Base-by-base conservation (phyloP, 2,329 filamentous ascomycete genomes). In the Metarhizium anisopliae region DNA sequence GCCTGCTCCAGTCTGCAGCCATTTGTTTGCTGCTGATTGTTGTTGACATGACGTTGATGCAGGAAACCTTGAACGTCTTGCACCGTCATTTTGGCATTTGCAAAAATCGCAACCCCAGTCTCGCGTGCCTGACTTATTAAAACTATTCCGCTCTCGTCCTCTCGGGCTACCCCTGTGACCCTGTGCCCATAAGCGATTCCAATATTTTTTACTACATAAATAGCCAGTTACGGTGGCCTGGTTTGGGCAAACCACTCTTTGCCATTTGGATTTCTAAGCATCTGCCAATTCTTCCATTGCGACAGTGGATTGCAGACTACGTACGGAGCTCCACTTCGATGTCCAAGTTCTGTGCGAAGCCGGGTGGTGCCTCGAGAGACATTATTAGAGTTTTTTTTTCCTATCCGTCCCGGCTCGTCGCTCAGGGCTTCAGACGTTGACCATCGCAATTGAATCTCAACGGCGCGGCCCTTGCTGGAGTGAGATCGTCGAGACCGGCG, bases 251-350 rank as follows among this genome's bases (percentile, higher is more conserved):
- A 25, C 25, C 25, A 25, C 25, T 25, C 25, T 25, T 4, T 25
- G 25, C 38, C 7, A 8, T 51, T 51, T 52, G 56, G 56, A 58
- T 58, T 58, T 58, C 56, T 58, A 58, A 58, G 56, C 56, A 56
- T 54, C 47, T 8, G 47, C 53, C 47, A 25, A 49, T 47, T 50
- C 32, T 35, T 55, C 54, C 56, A 49, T 47, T 51, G 49, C 45
- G 36, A 54, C 42, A 52, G 53, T 51, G n/a, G 11, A 6, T 8
- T 43, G 11, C 16, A 5, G 40, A 18, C 40, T 43, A 6, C 18
- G 18, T 18, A 18, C n/a, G 56, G 56, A 53, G 56, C 51, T 58
- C 56, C 51, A 55, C 53, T 38, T 52, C 42, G 2, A 43, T 7
- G 32, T 35, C 29, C 25, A 47, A 43, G 43, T 47, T 18, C 43